Conservation (phyloP, 768 basidiomycete genomes). For the Trametes punicea region DNA sequence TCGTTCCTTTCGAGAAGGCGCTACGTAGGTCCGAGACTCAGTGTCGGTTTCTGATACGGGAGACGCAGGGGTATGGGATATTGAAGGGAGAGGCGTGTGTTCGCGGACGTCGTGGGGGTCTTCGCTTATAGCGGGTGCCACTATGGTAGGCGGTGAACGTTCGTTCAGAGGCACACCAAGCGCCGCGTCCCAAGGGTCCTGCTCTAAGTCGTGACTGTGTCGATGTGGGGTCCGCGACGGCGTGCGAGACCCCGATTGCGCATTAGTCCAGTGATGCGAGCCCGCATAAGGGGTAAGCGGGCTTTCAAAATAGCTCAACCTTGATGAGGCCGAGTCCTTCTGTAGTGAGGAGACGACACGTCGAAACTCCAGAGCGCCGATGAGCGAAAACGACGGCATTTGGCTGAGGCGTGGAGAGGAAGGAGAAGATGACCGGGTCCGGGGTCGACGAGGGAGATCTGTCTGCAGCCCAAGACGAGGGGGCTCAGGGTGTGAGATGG, state of each 20-base stretch:
- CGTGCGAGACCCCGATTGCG: constrained; percentile 37
- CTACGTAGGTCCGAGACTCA: constrained; percentile 43
- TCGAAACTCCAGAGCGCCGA: constrained; percentile 94
- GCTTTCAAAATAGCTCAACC: constrained; percentile 63
- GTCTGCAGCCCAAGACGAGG: constrained; percentile 37
- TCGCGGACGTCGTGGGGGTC: constrained; percentile 5
- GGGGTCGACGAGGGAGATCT: constrained; percentile 40
- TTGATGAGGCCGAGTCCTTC: constrained; percentile 57
- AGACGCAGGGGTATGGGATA: constrained; percentile 52
- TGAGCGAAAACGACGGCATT: constrained; percentile 84
- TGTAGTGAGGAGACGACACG: constrained; percentile 83
- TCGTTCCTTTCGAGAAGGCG: constrained; percentile 41
- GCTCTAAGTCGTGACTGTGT: constrained; percentile 23
- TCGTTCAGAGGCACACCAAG: constrained; percentile 51
- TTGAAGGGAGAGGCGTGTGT: constrained; percentile 39
- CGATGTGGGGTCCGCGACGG: constrained; percentile 20
- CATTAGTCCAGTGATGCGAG: background rate
- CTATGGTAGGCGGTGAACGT: constrained; percentile 38
- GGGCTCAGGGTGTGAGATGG: constrained; percentile 35
- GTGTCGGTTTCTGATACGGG: constrained; percentile 41
- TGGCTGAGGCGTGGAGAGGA: constrained; percentile 40
- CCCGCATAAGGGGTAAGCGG: constrained; percentile 56
- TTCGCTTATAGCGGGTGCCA: constrained; percentile 28
- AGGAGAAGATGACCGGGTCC: constrained; percentile 52
- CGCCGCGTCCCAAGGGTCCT: constrained; percentile 50